Evolutionary conservation across 2,329 filamentous ascomycete genomes (phyloP).

Genomic region (Calonectria ilicicola): DNA sequence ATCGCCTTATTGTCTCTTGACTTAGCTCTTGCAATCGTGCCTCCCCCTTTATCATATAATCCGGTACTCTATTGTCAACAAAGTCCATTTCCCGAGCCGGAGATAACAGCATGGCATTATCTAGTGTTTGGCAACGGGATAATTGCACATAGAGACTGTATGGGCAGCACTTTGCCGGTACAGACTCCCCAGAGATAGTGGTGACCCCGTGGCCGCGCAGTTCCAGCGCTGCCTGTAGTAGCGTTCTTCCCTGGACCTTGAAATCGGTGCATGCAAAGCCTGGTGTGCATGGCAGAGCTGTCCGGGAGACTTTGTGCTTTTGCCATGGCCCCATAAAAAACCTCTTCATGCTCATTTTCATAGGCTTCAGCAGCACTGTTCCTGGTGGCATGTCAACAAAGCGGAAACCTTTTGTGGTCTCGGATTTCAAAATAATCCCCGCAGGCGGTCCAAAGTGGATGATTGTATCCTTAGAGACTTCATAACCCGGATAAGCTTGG

Average conservation of each 20-base stretch:
- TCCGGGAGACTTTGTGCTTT: not conserved
- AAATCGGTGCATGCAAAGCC: slow-evolving; percentile 12
- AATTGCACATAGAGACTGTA: slow-evolving; percentile 7
- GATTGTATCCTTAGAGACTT: not conserved
- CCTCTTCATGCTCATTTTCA: not conserved
- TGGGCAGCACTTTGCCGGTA: not conserved
- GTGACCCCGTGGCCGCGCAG: not conserved
- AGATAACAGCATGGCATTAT: not conserved
- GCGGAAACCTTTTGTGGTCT: not conserved
- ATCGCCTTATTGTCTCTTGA: too few relatives aligned
- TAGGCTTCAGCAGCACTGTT: not conserved
- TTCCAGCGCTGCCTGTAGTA: not conserved
- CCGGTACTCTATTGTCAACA: too few relatives aligned
- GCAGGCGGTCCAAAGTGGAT: not conserved
- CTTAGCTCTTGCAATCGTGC: too few relatives aligned
- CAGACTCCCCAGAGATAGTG: not conserved
- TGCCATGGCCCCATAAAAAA: slow-evolving; percentile 1
- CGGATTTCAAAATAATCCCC: too few relatives aligned
- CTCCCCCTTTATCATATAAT: too few relatives aligned
- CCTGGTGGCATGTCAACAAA: not conserved
- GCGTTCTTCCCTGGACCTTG: not conserved
- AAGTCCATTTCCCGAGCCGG: not conserved
- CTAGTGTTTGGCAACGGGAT: not conserved
- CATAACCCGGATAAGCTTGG: not conserved
- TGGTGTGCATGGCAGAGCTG: not conserved